Percentiles rank a stretch among this genome's conserved stretches.
Conservation (phyloP, 2,329 filamentous ascomycete genomes). For the Aureobasidium lini region DNA sequence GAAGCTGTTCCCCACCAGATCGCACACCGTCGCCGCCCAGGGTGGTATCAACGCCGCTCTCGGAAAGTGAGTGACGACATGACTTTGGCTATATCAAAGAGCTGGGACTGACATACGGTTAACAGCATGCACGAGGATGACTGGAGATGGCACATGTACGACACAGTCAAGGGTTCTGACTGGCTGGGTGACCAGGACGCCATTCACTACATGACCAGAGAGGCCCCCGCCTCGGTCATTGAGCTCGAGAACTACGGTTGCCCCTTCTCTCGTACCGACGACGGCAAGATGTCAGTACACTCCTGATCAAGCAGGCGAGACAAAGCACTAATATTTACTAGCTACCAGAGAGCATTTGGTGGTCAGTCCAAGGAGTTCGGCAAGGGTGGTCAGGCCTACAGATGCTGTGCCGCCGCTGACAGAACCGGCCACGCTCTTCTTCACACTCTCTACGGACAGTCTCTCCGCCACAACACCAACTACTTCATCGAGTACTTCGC, state of each 20-base stretch:
- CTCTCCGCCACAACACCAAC: constrained; percentile 94
- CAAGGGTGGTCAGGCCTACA: constrained; percentile 96
- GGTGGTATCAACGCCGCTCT: constrained; percentile 84
- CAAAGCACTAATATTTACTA: constrained; percentile 27
- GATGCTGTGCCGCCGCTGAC: constrained; percentile 93
- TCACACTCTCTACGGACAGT: constrained; percentile 97
- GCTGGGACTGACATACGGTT: constrained; percentile 20
- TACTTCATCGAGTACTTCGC: constrained; percentile 99
- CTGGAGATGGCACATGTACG: constrained; percentile 99
- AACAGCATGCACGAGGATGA: constrained; percentile 83
- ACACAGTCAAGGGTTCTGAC: constrained; percentile 95
- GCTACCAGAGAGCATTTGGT: constrained; percentile 96
- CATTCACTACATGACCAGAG: constrained; percentile 97
- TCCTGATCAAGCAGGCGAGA: neutral
- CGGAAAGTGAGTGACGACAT: constrained; percentile 51
- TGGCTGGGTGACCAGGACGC: constrained; percentile 97
- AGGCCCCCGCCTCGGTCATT: constrained; percentile 83
- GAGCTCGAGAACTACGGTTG: constrained; percentile 97
- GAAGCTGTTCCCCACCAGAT: constrained; percentile 80
- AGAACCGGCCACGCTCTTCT: constrained; percentile 95
- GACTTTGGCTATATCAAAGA: neutral
- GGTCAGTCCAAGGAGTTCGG: constrained; percentile 92
- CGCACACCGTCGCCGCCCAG: constrained; percentile 68
- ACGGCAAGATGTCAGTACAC: constrained; percentile 63
- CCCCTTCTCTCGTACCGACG: constrained; percentile 92